A percentile compares a stretch with the other conserved stretches of the same genome.
Evolutionary conservation across 2,329 filamentous ascomycete species (phyloP).

Genomic region (Ceratocystis papillata): DNA sequence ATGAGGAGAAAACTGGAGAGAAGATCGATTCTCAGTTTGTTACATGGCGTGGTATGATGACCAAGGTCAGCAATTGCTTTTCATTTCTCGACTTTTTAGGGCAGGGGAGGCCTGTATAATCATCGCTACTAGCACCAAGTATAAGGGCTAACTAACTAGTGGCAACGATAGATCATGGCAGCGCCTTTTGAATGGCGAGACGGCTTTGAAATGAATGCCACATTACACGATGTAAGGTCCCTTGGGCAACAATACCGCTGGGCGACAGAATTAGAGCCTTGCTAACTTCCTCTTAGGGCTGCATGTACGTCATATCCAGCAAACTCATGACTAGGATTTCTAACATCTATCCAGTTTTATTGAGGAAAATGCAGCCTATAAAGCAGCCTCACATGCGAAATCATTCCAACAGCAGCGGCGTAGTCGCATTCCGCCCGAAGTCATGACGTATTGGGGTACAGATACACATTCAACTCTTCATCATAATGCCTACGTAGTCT

Average conservation of each 20-base stretch:
- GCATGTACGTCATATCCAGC: constrained; percentile 38
- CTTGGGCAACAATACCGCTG: too few relatives aligned
- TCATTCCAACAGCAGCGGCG: constrained; percentile 40
- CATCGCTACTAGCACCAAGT: background rate
- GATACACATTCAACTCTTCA: background rate
- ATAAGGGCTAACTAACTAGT: constrained; percentile 9
- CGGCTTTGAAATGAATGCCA: constrained; percentile 94
- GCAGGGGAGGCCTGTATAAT: too few relatives aligned
- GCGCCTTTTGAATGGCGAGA: constrained; percentile 72
- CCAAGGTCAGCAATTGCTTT: constrained; percentile 52
- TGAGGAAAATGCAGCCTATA: constrained; percentile 76
- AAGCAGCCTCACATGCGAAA: constrained; percentile 48
- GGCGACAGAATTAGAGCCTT: background rate
- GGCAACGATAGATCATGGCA: constrained; percentile 59
- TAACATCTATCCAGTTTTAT: constrained; percentile 54
- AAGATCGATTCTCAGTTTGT: constrained; percentile 67
- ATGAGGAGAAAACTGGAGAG: constrained; percentile 58
- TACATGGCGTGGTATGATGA: constrained; percentile 98
- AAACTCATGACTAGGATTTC: background rate
- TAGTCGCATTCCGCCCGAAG: constrained; percentile 50
- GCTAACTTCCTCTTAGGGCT: constrained; percentile 34
- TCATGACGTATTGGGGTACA: constrained; percentile 88
- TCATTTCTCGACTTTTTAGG: background rate
- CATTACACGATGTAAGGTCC: constrained; percentile 62
- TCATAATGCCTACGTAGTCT: background rate